Evolutionary conservation across 345 rosid genomes (phyloP), one percentile per base, ranked within the genome.

Genomic region (Salix caprea): DNA sequence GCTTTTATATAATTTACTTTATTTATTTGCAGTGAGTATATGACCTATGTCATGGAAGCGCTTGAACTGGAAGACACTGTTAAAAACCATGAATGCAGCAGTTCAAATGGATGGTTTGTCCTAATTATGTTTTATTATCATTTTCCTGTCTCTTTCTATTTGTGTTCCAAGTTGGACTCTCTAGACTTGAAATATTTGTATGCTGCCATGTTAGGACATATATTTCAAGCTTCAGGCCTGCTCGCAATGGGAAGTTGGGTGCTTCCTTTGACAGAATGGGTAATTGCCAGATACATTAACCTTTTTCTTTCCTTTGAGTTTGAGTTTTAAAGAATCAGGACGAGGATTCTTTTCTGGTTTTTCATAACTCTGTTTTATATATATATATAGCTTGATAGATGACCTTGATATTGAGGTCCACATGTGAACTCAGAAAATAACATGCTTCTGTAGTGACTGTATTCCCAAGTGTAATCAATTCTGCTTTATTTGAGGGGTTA

Each of bases 11-110:
- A 52, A 65, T 54, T 26, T 39, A 36, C 36, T 44, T 71, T 68
- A 52, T 48, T 50, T 76, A 76, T 8, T 78, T 83, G 86, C 87
- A 94, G 97, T 74, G 96, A 94, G 87, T 96, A 94, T 81, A 89
- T 92, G 89, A 89, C 89, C 11, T 94, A 78, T 79, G 92, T 96
- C 69, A 75, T 83, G 54, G 90, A 96, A 82, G 99, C 98, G 5
- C 91, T 96, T 74, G 91, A 91, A 81, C 88, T 96, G 78, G 98
- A 96, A 88, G 99, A 96, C 81, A 89, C 92, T 60, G 85, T 96
- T 88, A 96, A 87, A 85, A 96, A 92, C 81, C 88, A 87, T 79
- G 98, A 92, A 68, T 90, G 93, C 2, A 84, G 97, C 81, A 86
- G 79, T 83, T 85, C 93, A 68, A 94, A 92, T 73, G 97, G 98